Evolutionary conservation across 2,329 filamentous ascomycete species (phyloP).

Genomic region (Elsinoe ampelina): DNA sequence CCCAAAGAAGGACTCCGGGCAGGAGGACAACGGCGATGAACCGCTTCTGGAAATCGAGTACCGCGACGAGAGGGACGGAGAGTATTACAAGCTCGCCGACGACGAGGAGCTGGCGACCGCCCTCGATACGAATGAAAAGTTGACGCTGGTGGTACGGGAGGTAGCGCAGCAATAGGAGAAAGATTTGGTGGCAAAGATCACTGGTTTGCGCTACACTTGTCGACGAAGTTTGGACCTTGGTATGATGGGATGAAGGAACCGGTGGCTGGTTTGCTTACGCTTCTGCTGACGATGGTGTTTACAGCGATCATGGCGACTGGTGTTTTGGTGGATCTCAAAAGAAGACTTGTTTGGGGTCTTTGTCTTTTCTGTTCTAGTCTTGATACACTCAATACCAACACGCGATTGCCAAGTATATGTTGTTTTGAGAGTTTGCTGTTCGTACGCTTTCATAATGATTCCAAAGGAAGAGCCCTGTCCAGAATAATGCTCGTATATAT

Average conservation of each 20-base stretch:
- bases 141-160: conserved; percentile 52
- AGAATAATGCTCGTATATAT: too few species aligned
- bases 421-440: too few species aligned
- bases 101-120: conserved; percentile 75
- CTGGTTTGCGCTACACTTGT: not conserved
- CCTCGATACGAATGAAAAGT: conserved; percentile 74
- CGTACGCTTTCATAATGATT: not conserved
- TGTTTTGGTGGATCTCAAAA: not conserved
- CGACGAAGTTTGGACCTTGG: not conserved
- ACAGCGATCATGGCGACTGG: conserved; percentile 11
- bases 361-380: not conserved
- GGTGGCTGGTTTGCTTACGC: not conserved
- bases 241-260: not conserved
- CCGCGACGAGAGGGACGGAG: conserved; percentile 70
- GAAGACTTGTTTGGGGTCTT: not conserved
- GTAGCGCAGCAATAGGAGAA: conserved; percentile 14
- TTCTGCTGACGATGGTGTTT: not conserved
- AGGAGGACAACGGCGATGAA: conserved; percentile 29
- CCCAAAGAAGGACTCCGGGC: conserved; percentile 16
- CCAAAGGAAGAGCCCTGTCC: too few species aligned
- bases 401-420: not conserved
- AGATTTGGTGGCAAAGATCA: not conserved
- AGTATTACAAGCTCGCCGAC: conserved; percentile 64
- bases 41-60: conserved; percentile 75
- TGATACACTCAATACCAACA: conserved; percentile 5